Evolutionary conservation across 768 basidiomycete genomes (phyloP), one percentile per base, ranked within the genome.

Genomic region (Dioszegia hungarica): DNA sequence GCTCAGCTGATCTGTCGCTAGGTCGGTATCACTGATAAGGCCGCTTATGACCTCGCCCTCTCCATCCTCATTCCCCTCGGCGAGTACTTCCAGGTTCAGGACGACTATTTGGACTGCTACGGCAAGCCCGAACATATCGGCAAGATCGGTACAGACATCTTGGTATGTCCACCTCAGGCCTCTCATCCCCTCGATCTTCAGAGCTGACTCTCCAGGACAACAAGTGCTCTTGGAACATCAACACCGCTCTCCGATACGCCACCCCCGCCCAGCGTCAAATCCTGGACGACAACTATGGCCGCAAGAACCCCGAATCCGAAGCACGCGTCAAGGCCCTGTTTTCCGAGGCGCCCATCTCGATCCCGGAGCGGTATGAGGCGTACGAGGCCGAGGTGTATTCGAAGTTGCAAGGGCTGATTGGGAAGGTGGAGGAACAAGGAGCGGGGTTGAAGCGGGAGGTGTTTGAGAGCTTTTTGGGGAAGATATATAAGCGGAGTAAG

Each of bases 1-100:
- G 25, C 4, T 10, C 6, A 34, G 20, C 20, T 28, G 39, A 38
- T 38, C 17, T 81, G 25, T 17, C 81, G 19, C 31, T 15, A 77
- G 76, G 69, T 76, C 70, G 78, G 79, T 45, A 56, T 79, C 60
- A 63, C 78, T 62, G 27, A 77, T 80, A 72, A 77, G 11, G 79
- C 81, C 45, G 83, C 86, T 3, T 94, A 89, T 80, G 82, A 85
- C 39, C 74, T 84, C 62, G 87, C 93, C 0, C 79, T 83, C 34
- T 81, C 83, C 41, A 92, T 99, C 74, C 83, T 98, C 38, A 78
- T 98, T 53, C 89, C 89, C 3, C 82, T 98, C 55, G 94, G 94
- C 45, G 92, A 95, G 77, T 99, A 98, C 79, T 98, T 98, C 85
- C 94, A 99, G 78, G 82, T 94, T 57, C 94, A 99, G 77, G 94